phyloP scores from a whole-genome alignment of 176 grass and related monocot genomes.

The Phyllostachys edulis region DNA sequence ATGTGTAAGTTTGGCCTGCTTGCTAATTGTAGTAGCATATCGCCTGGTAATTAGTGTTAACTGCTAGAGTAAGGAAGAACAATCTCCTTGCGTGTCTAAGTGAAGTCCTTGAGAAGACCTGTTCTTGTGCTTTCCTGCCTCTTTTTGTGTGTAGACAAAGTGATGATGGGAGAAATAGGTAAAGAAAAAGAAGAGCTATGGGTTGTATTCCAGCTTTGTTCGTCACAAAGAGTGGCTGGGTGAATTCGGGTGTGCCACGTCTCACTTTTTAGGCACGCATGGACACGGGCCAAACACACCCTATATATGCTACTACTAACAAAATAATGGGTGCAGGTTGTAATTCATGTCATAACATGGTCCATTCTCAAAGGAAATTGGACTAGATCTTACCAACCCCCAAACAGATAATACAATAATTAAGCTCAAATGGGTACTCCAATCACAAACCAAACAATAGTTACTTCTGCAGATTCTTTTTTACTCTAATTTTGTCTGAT shows the following conservation, averaged over 20 bases:
- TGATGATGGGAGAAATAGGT: neutral
- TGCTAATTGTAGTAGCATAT: slow-evolving; percentile 3
- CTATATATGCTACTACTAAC: neutral
- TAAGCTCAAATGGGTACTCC: neutral
- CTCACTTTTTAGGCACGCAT: neutral
- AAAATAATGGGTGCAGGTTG: neutral
- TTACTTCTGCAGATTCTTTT: neutral
- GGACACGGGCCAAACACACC: neutral
- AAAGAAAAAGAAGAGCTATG: neutral
- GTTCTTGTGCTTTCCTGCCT: slow-evolving; percentile 31
- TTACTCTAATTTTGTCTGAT: neutral
- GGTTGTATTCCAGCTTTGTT: neutral
- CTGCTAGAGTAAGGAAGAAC: neutral
- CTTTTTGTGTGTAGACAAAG: slow-evolving; percentile 13
- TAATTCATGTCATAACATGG: neutral
- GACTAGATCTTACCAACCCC: neutral
- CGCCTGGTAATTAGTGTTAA: slow-evolving; percentile 6
- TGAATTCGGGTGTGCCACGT: neutral
- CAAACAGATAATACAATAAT: neutral
- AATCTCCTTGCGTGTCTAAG: neutral
- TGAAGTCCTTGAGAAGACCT: neutral
- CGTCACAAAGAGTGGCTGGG: neutral
- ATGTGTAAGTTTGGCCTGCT: slow-evolving; percentile 7
- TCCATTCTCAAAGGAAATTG: neutral
- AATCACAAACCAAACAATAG: neutral